Evolutionary conservation across 768 basidiomycete species (phyloP), one percentile per base, ranked within the genome.

Genomic region (Leucocoprinus leucothites): DNA sequence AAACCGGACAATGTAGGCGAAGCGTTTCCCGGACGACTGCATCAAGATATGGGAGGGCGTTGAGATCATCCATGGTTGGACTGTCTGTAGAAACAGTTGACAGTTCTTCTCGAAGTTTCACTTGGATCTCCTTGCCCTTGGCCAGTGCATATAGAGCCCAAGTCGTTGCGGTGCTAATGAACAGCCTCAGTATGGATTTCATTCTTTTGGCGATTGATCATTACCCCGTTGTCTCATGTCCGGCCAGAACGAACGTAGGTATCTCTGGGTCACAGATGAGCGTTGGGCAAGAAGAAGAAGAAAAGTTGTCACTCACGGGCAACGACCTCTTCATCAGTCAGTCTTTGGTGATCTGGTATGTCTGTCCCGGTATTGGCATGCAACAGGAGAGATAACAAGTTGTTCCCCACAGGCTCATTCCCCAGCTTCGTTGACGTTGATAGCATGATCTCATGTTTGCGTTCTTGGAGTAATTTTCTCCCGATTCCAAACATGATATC

Each of bases 11-110:
- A 56, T 87, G 72, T 1, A 84, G 38, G 1, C 86, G 78, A 56
- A 87, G 63, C 0, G 77, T 79, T 65, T 87, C 86, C 6, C 79
- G 76, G 1, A 85, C 72, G 16, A 87, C 78, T 16, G 70, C 69
- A 58, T 89, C 88, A 19, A 91, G 81, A 61, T 86, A 89, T 0
- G 84, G 78, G 5, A 92, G 73, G 5, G 75, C 69, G 53, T 80
- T 78, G 2, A 91, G 72, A 19, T 84, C 77, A 41, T 90, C 87
- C 82, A 89, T 87, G 1, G 78, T 75, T 2, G 87, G 86, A 0
- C 67, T 79, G 5, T 86, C 80, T 0, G 79, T 82, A 0, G 74
- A 64, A 3, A 84, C 69, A 0, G 67, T 64, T 3, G 76, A 61
- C 2, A 86, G 69, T 61, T 91, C 88, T 1, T 78, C 74, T 1